A percentile compares a stretch with the other conserved stretches of the same genome.
Conservation (phyloP, 140 eudicot genomes). For the Cichorium intybus region DNA sequence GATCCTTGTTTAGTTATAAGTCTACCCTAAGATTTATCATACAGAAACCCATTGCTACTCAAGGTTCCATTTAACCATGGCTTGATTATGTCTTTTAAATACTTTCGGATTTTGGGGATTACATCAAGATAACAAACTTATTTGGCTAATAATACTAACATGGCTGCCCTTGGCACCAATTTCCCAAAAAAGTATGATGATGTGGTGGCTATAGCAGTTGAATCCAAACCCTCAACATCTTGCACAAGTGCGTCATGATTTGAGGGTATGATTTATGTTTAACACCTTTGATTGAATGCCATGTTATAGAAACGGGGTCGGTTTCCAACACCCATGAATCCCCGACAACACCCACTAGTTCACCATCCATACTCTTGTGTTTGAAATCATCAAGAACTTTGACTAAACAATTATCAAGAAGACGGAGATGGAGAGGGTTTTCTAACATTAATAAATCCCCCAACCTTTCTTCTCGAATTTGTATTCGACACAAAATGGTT, state of each 20-base stretch:
- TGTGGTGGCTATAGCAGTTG: slow-evolving; percentile 46
- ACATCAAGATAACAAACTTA: too few species aligned
- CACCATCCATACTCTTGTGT: slow-evolving; percentile 77
- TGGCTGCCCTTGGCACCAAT: slow-evolving; percentile 86
- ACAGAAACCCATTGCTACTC: slow-evolving; percentile 65
- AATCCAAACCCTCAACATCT: slow-evolving; percentile 69
- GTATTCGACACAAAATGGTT: too few species aligned
- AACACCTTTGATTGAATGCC: slow-evolving; percentile 82
- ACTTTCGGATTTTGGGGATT: too few species aligned
- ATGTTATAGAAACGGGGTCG: slow-evolving; percentile 82
- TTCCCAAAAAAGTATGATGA: slow-evolving; percentile 89
- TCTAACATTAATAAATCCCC: slow-evolving; percentile 89
- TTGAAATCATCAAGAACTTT: too few species aligned
- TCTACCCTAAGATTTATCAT: slow-evolving; percentile 86
- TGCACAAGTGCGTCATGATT: slow-evolving; percentile 44
- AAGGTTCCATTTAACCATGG: too few species aligned
- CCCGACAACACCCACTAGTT: slow-evolving; percentile 89
- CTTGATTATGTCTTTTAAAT: too few species aligned
- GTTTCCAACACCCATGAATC: slow-evolving; percentile 76
- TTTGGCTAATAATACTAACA: slow-evolving; percentile 68
- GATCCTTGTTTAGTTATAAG: slow-evolving; percentile 75
- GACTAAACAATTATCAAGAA: slow-evolving; percentile 54
- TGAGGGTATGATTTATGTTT: slow-evolving; percentile 37
- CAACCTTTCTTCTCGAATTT: too few species aligned
- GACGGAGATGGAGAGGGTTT: slow-evolving; percentile 67